These are phyloP conservation scores for Diplodia seriata DNA, from an alignment of 2,329 filamentous ascomycete genomes.

Conservation along the genomic window DNA sequence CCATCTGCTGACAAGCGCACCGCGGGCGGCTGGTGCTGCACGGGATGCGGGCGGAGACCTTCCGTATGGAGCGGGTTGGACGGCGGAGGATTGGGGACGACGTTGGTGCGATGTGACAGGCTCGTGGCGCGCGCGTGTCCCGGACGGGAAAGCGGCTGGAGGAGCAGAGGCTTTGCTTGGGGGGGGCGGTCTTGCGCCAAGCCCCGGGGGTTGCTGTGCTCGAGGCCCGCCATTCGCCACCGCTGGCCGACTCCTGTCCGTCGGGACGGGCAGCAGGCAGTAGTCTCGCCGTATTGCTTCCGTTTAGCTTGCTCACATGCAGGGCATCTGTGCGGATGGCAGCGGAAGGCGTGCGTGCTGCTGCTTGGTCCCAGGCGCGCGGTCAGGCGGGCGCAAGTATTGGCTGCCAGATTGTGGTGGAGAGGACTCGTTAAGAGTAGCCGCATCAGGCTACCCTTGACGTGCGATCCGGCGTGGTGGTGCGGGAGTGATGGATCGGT, in stretches of 20 bases:
- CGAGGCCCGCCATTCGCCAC: conserved; percentile 1
- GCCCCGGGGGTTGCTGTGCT: background rate
- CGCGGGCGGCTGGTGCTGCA: conserved; percentile 1
- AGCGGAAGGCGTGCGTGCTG: conserved; percentile 19
- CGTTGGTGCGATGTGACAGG: conserved; percentile 14
- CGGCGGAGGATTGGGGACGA: background rate
- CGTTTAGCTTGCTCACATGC: conserved; percentile 21
- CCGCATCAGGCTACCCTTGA: conserved; percentile 1
- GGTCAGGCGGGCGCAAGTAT: conserved; percentile 29
- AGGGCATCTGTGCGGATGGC: conserved; percentile 27
- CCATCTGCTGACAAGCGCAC: background rate
- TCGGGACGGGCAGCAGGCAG: conserved; percentile 20
- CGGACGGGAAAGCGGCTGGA: conserved; percentile 16
- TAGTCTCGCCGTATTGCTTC: conserved; percentile 21
- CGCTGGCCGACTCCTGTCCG: background rate
- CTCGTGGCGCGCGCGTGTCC: conserved; percentile 14
- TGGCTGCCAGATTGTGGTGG: conserved; percentile 30
- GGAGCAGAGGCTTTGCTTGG: background rate
- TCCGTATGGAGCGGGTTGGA: conserved; percentile 11
- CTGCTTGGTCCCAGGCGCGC: conserved; percentile 24
- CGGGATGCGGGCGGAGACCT: conserved; percentile 10
- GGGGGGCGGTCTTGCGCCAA: background rate
- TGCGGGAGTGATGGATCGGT: conserved; percentile 27
- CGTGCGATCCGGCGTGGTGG: conserved; percentile 22
- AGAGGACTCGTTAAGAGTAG: conserved; percentile 21